Base-by-base conservation (phyloP, 768 basidiomycete genomes). In the Russula virescens region DNA sequence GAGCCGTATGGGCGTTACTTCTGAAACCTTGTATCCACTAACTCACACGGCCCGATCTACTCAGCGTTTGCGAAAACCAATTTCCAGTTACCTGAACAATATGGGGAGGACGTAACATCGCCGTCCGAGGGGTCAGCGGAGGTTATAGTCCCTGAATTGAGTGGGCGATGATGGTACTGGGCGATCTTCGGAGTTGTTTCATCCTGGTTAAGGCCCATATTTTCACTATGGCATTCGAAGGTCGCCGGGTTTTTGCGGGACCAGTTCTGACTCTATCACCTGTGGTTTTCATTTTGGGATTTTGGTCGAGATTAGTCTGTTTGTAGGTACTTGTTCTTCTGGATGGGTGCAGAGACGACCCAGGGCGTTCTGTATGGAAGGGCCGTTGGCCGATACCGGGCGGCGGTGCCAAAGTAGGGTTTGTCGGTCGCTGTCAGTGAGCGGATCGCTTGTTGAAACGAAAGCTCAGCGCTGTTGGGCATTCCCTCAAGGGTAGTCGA, bases 181-280 rank as follows among this genome's bases (percentile, higher is more conserved):
- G 67, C 67, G 61, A 66, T 60, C 67, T 66, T 68, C 46, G 49
- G 61, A 51, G 25, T 43, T 13, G 25, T 63, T 16, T 51, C 64
- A 38, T 57, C 45, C 34, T 62, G 57, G 53, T 0, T 60, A 40
- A 34, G 45, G 18, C 50, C 50, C 43, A 46, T 60, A 6, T 19
- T 61, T 40, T 66, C 59, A 46, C 51, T 51, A 34, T 66, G 54
- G 65, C 66, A 68, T 61, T 65, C 62, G 58, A 66, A 68, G 67
- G 65, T 66, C 58, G 67, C 67, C 65, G 61, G 55, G 61, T 66
- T 66, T 52, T 19, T 63, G 38, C 50, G 65, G 54, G 59, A 46
- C 43, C n/a, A 28, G 23, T 59, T 67, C 19, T 66, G 50, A 65
- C 21, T 50, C 19, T 31, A 25, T 59, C 25, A 52, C 8, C 35